phyloP scores from a whole-genome alignment of 2,329 filamentous ascomycete genomes.

The Phyllosticta citribraziliensis region DNA sequence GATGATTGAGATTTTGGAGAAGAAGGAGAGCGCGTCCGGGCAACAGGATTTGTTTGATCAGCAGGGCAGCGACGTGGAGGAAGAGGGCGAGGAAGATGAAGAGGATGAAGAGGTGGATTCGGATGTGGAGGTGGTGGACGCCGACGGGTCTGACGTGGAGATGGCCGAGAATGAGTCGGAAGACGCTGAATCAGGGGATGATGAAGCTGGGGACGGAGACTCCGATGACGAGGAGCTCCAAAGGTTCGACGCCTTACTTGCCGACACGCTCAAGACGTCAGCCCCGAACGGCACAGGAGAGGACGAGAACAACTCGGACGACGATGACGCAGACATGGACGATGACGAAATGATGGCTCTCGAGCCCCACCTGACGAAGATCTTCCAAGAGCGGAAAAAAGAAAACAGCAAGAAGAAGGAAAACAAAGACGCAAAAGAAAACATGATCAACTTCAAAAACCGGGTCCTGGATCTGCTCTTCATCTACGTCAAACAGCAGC shows the following conservation, averaged over 20 bases:
- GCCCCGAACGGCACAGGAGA: slow-evolving; percentile 51
- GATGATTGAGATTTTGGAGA: slow-evolving; percentile 58
- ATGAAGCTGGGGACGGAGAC: slow-evolving; percentile 22
- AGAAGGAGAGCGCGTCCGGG: slow-evolving; percentile 71
- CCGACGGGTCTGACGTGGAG: slow-evolving; percentile 15
- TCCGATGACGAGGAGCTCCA: slow-evolving; percentile 42
- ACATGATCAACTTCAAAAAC: slow-evolving; percentile 89
- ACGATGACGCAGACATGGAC: slow-evolving; percentile 69
- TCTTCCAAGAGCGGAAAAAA: slow-evolving; percentile 71
- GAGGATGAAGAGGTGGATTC: slow-evolving; percentile 35
- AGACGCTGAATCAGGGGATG: slow-evolving; percentile 14
- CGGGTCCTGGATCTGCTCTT: slow-evolving; percentile 80
- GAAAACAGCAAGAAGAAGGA: slow-evolving; percentile 55
- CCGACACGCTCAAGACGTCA: slow-evolving; percentile 61
- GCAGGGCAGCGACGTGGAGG: slow-evolving; percentile 31
- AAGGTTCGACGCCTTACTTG: slow-evolving; percentile 66
- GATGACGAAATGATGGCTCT: slow-evolving; percentile 92
- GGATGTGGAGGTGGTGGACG: slow-evolving; percentile 36
- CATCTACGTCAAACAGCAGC: slow-evolving; percentile 74
- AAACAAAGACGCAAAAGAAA: slow-evolving; percentile 77
- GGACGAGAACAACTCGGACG: slow-evolving; percentile 47
- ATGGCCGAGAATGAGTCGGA: slow-evolving; percentile 18
- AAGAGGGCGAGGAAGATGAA: slow-evolving; percentile 38
- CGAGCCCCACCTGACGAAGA: slow-evolving; percentile 71
- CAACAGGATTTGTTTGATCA: slow-evolving; percentile 79